Evolutionary conservation across 2,329 filamentous ascomycete species (phyloP), one percentile per base, ranked within the genome.

Genomic region (Cytospora piceicola): DNA sequence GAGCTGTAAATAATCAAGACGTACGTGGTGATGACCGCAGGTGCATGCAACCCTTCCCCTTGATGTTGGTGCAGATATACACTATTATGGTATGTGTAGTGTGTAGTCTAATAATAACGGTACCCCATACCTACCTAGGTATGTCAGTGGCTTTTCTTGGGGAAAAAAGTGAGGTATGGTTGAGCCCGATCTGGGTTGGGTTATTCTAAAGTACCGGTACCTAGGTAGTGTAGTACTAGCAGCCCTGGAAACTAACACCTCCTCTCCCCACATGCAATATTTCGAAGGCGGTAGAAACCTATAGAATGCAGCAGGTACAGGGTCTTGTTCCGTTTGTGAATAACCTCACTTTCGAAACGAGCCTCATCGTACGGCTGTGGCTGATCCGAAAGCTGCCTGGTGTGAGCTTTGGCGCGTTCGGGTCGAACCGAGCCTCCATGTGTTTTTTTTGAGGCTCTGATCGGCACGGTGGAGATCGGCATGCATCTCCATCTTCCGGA

Each of bases 301-400:
- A 20, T 14, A 32, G 15, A 22, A 54, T 54, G 20, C 8, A 14
- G 15, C 36, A 39, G 11, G 12, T 12, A 6, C 29, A 12, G 0
- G 22, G n/a, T 12, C 22, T 7, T 34, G 8, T 36, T 5, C 2
- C 12, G n/a, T 3, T 15, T 64, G 55, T 27, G 61, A 64, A 59
- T 64, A 30, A 55, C 61, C 55, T 64, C 61, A 53, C 42, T 24
- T 53, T 12, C 27, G 24, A 27, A 32, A 6, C 14, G 49, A 56
- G 59, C 59, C 52, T 62, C 29, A 52, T 62, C 36, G 36, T 39
- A 34, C 32, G 8, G 11, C 6, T 12, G 32, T 34, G 32, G 32
- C 11, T n/a, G n/a, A n/a, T n/a, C n/a, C n/a, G n/a, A n/a, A n/a
- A n/a, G n/a, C n/a, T n/a, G n/a, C n/a, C n/a, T 32, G 8, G 3